Base-by-base conservation (phyloP, 2,329 filamentous ascomycete species). In the Arachnomyces sp. region DNA sequence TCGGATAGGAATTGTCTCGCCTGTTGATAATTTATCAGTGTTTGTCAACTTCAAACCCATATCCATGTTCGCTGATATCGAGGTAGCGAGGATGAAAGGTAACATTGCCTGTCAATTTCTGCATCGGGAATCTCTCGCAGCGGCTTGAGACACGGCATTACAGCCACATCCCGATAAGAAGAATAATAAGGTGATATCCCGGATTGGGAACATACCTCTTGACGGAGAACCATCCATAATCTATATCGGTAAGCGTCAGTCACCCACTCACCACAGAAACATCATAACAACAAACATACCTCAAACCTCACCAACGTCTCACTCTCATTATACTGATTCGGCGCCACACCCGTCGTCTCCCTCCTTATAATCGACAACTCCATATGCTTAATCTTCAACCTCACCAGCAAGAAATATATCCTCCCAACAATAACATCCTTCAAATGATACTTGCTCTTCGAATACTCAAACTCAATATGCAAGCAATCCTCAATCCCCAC, bases 151-250 rank as follows among this genome's bases (percentile, higher is more conserved):
- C 5, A 25, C 20, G 20, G 20, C 20, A 25, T 5, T 25, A 25
- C 5, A 25, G 9, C 20, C 20, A 25, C 5, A 25, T 25, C 9
- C 20, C 20, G 20, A 25, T 25, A 25, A 25, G 20, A 25, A 25
- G 9, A 25, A 25, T 5, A 25, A 9, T 9, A 25, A 25, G 20
- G 20, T 9, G 20, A 25, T 25, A 25, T 25, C 20, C 5, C 20
- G 35, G 7, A 30, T n/a, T n/a, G 12, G 16, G 14, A 29, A 29
- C 70, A 75, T 80, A 76, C 85, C 88, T 71, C 92, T 77, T 39
- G 89, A 95, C 28, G 92, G 92, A n/a, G 90, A 96, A 44, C 92
- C 92, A 61, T 98, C 92, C 92, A 98, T 98, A 59, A 98, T 98
- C 82, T 84, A 50, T 18, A 37, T 17, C 11, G 13, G 28, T 4